Evolutionary conservation across 805 yeast species (phyloP), one percentile per base, ranked within the genome.

Genomic region (Metschnikowia corniflorae): DNA sequence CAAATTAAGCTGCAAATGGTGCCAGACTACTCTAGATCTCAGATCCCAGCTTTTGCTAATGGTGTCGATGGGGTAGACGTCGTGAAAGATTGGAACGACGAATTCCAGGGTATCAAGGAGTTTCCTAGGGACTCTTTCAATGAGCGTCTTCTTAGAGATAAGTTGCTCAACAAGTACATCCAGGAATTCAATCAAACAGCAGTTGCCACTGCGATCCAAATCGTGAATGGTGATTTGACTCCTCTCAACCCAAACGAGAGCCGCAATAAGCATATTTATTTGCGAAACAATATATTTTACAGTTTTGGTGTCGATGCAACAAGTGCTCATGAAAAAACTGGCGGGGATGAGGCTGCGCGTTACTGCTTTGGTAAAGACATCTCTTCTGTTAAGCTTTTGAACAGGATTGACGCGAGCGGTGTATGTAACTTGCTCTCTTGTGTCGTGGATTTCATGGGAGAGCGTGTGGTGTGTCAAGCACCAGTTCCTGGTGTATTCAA

Each of bases 401-500:
- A 83, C 65, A 69, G 78, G 49, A 61, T 82, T 29, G 86, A 83
- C 50, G 54, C 77, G 22, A 64, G 63, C 8, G 86, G 80, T 29
- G 69, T 88, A 26, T 76, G 78, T 53, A 81, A 82, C 34, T 69
- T 91, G 42, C 76, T 86, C 50, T 85, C 97, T 4, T 73, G 89
- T n/a, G 73, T 88, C 40, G 86, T 91, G 38, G 97, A 91, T 60
- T 91, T 77, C 63, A 79, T 85, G 54, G 98, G 97, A 43, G 82
- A 78, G 52, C 77, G 97, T 59, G 70, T 91, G 24, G 73, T 91
- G 25, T 86, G 95, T 58, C 97, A 91, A 66, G 86, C 96, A 10
- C 96, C 96, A 9, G 95, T 91, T 29, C 98, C 98, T 12, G 97
- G 97, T 42, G 77, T 84, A 39, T 81, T 84, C 59, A 68, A 75